Base-by-base conservation (phyloP, 192 early-diverging fungal species). In the Geranomyces variabilis region DNA sequence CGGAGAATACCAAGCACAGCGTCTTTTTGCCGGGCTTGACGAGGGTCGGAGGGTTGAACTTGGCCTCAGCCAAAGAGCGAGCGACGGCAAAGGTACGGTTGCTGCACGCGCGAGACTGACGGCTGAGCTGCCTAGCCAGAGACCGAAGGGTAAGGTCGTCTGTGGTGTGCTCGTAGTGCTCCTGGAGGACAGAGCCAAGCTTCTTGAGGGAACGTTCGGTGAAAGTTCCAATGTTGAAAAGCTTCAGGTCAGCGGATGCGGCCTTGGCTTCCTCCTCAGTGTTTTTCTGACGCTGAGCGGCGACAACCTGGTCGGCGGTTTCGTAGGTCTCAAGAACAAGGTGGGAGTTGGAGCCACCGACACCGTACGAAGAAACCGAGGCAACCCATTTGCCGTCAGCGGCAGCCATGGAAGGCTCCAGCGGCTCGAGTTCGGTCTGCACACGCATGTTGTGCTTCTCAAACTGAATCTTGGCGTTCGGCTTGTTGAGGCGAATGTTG, bases 401-500 rank as follows among this genome's bases (percentile, higher is more conserved):
- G 17, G 59, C 26, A n/a, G 46, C 51, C 24, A 56, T 53, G 15
- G 14, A 9, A 10, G 48, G 31, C 19, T 47, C 31, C 66, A 67
- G 36, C 33, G 51, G 53, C 57, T 77, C 75, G 15, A 44, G 45
- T 56, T 70, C 61, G 65, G 69, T 79, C 49, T 70, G 77, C 45
- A 79, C 70, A 3, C 56, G 49, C 53, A 78, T 57, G 46, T 62
- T 63, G 63, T 67, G 44, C 14, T 43, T 36, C 24, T 74, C 44
- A 19, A 53, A 80, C 33, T 79, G 24, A 44, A 78, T 78, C 45
- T 65, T 66, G 14, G 69, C 63, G 45, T 75, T 78, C 31, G 77
- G 77, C 0, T 33, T 74, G 21, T 21, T 56, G 61, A 79, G 66
- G 19, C 60, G 53, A 45, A 80, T 53, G 36, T 57, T 64, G 21